Evolutionary conservation across 108 stramenopile genomes (phyloP), one percentile per base, ranked within the genome.

Genomic region (Conticribra weissflogii): DNA sequence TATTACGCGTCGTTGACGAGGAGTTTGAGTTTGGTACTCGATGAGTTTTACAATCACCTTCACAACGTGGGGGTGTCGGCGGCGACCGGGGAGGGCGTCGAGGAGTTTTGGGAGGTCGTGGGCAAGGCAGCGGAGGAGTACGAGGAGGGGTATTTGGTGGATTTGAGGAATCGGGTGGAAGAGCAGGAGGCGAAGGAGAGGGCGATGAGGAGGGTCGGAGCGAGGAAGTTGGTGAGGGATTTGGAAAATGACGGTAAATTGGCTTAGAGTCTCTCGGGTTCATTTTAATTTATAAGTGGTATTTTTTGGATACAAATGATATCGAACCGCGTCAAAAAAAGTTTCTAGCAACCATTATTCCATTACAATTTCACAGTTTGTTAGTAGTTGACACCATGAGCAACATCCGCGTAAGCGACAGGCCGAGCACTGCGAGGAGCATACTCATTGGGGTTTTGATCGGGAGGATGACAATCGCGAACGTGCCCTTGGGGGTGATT

Each of bases 11-110:
- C 89, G 2, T 80, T 99, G 18, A 98, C 97, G 22, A 74, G 99
- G 21, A 94, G 91, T 72, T 69, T 99, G 63, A 84, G 87, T 21
- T 73, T 99, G 47, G 97, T 96, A 21, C 68, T 99, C 55, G 99
- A 99, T 79, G 97, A 99, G 72, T 99, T 99, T 77, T 99, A 99
- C 74, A 76, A 79, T 46, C 84, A 86, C 31, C 89, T 99, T 44
- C 89, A 92, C 58, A 83, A 80, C 17, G 88, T 87, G 36, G 93
- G 88, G 21, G 97, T 99, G 2, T 93, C 92, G 8, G 97, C 97
- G 12, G 89, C 92, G 2, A 96, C 97, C 18, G 99, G 98, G 4
- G 94, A 94, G 19, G 99, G 99, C 3, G 86, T 99, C 24, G 83
- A 84, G 19, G 94, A 84, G 21, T 95, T 98, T 63, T 98, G 96